Percentiles rank a stretch among this genome's conserved stretches.
Evolutionary conservation across 1,284 basidiomycete genomes (phyloP).

Genomic region (Apiotrichum sp.): DNA sequence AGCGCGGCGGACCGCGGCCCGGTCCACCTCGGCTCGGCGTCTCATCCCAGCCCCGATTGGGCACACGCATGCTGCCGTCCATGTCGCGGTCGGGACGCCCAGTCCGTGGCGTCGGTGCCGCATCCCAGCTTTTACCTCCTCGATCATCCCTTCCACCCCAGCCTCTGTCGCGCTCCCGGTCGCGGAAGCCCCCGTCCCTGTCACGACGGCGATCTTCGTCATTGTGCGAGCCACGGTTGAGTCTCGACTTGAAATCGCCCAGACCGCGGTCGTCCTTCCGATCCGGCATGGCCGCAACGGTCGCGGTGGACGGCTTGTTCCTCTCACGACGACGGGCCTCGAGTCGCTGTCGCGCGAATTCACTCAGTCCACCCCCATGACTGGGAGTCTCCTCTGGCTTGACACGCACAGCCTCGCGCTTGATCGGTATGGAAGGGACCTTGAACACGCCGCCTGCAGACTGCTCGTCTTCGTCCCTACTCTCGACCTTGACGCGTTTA

Average conservation of each 20-base stretch:
- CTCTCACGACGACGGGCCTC: conserved; percentile 67
- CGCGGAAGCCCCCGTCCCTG: conserved; percentile 11
- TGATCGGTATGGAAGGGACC: conserved; percentile 63
- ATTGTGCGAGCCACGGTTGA: conserved; percentile 51
- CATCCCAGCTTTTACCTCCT: conserved; percentile 40
- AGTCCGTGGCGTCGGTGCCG: conserved; percentile 59
- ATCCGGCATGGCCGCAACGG: conserved; percentile 22
- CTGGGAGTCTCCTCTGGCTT: conserved; percentile 85
- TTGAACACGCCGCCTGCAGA: conserved; percentile 64
- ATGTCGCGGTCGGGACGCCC: conserved; percentile 55
- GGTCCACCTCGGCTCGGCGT: conserved; percentile 61
- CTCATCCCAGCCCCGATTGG: conserved; percentile 83
- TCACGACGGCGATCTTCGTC: conserved; percentile 27
- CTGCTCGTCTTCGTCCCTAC: conserved; percentile 45
- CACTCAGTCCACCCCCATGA: conserved; percentile 81
- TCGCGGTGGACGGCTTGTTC: conserved; percentile 51
- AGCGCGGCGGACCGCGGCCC: conserved; percentile 21
- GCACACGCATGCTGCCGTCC: conserved; percentile 73
- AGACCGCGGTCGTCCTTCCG: conserved; percentile 27
- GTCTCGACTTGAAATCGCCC: conserved; percentile 40
- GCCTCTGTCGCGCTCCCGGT: conserved; percentile 12
- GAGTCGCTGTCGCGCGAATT: conserved; percentile 61
- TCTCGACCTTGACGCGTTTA: conserved; percentile 61
- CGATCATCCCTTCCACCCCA: conserved; percentile 14
- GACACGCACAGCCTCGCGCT: conserved; percentile 59